Conservation (phyloP, 169 alveolate species). For the Blepharisma undulans region DNA sequence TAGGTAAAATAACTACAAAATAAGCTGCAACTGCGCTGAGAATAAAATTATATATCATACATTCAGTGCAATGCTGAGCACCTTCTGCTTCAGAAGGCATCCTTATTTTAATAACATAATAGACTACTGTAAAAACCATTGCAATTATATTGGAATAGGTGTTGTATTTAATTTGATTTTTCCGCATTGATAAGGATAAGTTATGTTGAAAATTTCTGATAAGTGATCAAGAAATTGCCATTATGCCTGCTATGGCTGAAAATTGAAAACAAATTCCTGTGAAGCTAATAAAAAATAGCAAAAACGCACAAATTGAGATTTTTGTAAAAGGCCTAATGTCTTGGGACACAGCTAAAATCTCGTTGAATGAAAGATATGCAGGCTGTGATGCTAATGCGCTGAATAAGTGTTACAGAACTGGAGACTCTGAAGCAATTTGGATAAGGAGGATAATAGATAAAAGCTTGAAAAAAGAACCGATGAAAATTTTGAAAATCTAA, state of each 20-base stretch:
- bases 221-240: background rate
- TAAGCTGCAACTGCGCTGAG: background rate
- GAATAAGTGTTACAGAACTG: constrained; percentile 3
- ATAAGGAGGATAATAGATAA: background rate
- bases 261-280: background rate
- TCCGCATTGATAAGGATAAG: background rate
- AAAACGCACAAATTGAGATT: background rate
- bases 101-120: background rate
- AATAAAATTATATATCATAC: background rate
- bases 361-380: background rate
- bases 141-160: background rate
- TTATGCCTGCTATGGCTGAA: background rate
- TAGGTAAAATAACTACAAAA: constrained; percentile 9
- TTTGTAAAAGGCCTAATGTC: background rate
- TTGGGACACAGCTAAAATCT: background rate
- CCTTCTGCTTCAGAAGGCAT: background rate
- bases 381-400: constrained; percentile 14
- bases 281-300: background rate
- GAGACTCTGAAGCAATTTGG: background rate
- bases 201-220: background rate
- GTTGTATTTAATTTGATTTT: background rate
- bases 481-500: background rate
- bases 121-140: background rate
- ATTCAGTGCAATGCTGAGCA: background rate
- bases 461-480: background rate